These are phyloP conservation scores for Skeletonema costatum DNA, from an alignment of 108 stramenopile genomes.

Conservation along the genomic window DNA sequence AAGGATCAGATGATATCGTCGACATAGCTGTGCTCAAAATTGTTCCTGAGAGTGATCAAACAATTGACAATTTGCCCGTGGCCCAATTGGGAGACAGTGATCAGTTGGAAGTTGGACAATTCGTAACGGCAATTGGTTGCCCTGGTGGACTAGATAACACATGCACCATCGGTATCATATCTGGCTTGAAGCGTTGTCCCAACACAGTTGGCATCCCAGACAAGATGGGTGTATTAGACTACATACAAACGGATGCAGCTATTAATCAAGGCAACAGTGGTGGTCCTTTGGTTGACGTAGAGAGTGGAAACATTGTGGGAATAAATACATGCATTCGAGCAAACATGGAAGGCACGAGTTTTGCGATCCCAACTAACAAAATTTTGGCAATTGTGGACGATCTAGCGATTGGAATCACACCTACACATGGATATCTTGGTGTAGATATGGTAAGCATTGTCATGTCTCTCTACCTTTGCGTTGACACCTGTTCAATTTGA, in stretches of 20 bases:
- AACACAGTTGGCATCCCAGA: conserved; percentile 85
- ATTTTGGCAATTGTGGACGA: conserved; percentile 75
- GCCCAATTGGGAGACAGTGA: conserved; percentile 84
- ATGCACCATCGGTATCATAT: conserved; percentile 89
- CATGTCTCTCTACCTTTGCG: background rate
- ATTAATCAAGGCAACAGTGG: conserved; percentile 84
- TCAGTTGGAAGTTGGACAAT: conserved; percentile 73
- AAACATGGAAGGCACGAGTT: conserved; percentile 90
- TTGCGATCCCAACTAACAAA: conserved; percentile 89
- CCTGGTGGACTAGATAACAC: conserved; percentile 92
- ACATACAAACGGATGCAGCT: conserved; percentile 90
- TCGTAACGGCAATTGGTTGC: conserved; percentile 81
- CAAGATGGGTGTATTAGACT: conserved; percentile 77
- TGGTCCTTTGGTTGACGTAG: conserved; percentile 89
- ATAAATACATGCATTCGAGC: conserved; percentile 91
- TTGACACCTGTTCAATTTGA: background rate
- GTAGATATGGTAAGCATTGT: conserved; percentile 43
- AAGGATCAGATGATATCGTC: conserved; percentile 83
- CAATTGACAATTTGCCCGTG: conserved; percentile 50
- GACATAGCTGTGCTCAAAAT: conserved; percentile 93
- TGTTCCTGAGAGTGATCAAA: conserved; percentile 37
- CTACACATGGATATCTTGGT: conserved; percentile 87
- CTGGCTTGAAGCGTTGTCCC: conserved; percentile 77
- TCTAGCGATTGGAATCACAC: conserved; percentile 64
- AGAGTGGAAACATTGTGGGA: conserved; percentile 81